Evolutionary conservation across 2,329 filamentous ascomycete species (phyloP).

Genomic region (Blastomyces silverae): DNA sequence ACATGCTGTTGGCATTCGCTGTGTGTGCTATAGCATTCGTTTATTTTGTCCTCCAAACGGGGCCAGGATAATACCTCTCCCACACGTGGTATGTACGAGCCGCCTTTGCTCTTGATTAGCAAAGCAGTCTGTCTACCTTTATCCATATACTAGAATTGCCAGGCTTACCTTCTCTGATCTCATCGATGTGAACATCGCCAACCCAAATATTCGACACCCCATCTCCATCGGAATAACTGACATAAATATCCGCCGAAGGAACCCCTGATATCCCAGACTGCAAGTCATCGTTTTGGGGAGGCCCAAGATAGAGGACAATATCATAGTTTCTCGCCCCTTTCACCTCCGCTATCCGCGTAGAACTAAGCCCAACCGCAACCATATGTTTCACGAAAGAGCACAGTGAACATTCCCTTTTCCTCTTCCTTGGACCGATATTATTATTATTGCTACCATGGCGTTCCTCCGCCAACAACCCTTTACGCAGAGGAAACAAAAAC

Average conservation of each 20-base stretch:
- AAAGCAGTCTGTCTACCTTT: neutral
- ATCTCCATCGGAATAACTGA: constrained; percentile 6
- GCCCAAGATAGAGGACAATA: constrained; percentile 1
- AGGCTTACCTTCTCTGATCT: neutral
- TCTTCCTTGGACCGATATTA: neutral
- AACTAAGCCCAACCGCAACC: neutral
- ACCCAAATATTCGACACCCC: constrained; percentile 10
- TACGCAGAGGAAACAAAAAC: neutral
- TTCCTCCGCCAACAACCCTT: neutral
- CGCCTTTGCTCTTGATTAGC: neutral
- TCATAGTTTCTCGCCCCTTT: neutral
- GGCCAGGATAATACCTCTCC: neutral
- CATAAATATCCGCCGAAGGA: constrained; percentile 7
- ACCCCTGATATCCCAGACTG: neutral
- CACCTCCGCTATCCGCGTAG: neutral
- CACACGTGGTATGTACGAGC: neutral
- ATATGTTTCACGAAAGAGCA: neutral
- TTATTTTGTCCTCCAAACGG: neutral
- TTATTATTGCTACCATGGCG: neutral
- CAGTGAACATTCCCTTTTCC: neutral
- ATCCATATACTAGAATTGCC: neutral
- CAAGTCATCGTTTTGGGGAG: neutral
- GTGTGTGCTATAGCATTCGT: neutral
- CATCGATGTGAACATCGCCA: constrained; percentile 8
- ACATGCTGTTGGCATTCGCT: neutral